phyloP scores from a whole-genome alignment of 257 asterid species.

The Thymus mandschuricus region DNA sequence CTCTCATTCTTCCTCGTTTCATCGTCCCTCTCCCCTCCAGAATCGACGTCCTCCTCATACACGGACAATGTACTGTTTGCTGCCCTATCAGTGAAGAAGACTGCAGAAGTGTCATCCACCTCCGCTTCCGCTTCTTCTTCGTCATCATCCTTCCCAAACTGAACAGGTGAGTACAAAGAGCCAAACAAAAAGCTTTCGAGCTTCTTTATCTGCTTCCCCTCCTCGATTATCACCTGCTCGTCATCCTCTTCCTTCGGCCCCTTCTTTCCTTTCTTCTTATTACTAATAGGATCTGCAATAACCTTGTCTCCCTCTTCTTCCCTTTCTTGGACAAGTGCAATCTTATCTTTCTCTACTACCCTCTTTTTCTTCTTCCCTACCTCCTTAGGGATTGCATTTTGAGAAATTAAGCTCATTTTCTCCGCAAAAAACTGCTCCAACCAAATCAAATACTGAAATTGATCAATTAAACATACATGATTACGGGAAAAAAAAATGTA shows the following conservation, averaged over 20 bases:
- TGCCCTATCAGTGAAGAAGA: conserved; percentile 69
- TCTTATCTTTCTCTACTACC: conserved; percentile 32
- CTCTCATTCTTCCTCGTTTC: conserved; percentile 37
- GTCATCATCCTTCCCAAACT: conserved; percentile 59
- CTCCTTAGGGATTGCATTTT: conserved; percentile 57
- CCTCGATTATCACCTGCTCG: conserved; percentile 45
- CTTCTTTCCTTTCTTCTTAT: conserved; percentile 52
- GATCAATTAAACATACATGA: too few relatives aligned
- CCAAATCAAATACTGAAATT: conserved; percentile 15
- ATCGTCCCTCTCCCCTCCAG: conserved; percentile 32
- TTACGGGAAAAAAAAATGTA: too few relatives aligned
- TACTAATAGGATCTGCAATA: conserved; percentile 30
- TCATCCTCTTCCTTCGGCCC: conserved; percentile 41
- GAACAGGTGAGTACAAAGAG: conserved; percentile 64
- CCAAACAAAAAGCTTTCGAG: conserved; percentile 73
- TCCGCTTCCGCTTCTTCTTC: conserved; percentile 49
- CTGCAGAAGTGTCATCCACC: conserved; percentile 47
- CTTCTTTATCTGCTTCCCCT: conserved; percentile 68
- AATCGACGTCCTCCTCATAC: conserved; percentile 58
- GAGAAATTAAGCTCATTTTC: conserved; percentile 76
- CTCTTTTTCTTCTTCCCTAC: conserved; percentile 52
- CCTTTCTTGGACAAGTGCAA: conserved; percentile 32
- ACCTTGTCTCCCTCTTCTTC: conserved; percentile 32
- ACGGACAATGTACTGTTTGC: conserved; percentile 59
- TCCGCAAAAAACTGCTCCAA: conserved; percentile 24